Evolutionary conservation across 2,329 filamentous ascomycete species (phyloP).

Genomic region (Neofusicoccum laricinum): DNA sequence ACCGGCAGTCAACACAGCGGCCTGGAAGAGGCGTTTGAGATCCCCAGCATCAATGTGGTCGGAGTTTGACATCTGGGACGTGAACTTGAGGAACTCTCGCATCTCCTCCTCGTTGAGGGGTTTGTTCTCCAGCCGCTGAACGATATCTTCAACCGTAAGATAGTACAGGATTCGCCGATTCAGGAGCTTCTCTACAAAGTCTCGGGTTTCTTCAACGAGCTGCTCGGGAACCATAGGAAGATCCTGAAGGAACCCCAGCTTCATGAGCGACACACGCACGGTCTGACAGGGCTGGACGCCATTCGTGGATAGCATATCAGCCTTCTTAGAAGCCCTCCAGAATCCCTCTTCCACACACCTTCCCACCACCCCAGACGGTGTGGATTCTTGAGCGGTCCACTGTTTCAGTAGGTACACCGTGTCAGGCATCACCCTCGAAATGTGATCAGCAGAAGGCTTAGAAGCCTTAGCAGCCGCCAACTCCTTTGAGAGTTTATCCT

Average conservation of each 20-base stretch:
- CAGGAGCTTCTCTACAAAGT: conserved; percentile 75
- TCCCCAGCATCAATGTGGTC: conserved; percentile 69
- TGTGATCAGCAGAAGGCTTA: conserved; percentile 31
- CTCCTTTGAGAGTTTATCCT: conserved; percentile 30
- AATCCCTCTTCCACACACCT: conserved; percentile 92
- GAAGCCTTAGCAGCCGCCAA: conserved; percentile 48
- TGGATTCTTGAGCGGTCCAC: conserved; percentile 86
- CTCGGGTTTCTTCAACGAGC: conserved; percentile 63
- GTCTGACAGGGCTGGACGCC: conserved; percentile 82
- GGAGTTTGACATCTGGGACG: conserved; percentile 66
- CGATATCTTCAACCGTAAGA: conserved; percentile 84
- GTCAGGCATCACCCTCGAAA: conserved; percentile 31
- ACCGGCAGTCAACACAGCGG: conserved; percentile 68
- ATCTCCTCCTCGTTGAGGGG: conserved; percentile 78
- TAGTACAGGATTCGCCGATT: conserved; percentile 84
- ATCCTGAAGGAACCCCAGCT: conserved; percentile 76
- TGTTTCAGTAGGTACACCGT: conserved; percentile 75
- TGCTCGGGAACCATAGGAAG: conserved; percentile 82
- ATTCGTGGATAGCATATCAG: conserved; percentile 82
- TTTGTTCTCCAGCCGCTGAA: conserved; percentile 75
- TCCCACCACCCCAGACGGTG: conserved; percentile 78
- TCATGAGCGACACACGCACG: conserved; percentile 72
- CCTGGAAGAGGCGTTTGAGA: conserved; percentile 69
- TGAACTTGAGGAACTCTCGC: conserved; percentile 80
- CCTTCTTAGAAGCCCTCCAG: conserved; percentile 83